Evolutionary conservation across 345 rosid species (phyloP).

Genomic region (Gossypium rotundifolium): DNA sequence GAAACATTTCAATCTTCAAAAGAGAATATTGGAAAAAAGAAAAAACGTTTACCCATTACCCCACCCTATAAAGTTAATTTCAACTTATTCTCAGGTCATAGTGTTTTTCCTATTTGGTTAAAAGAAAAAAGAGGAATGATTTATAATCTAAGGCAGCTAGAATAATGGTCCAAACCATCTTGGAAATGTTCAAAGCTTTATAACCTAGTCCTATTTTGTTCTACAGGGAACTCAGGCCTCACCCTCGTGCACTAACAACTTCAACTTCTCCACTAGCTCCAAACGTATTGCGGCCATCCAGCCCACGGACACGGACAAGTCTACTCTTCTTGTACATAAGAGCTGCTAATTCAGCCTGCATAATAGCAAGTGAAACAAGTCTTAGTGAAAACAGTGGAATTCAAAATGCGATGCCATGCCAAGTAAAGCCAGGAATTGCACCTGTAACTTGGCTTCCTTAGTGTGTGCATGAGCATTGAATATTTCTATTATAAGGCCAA

Average conservation of each 20-base stretch:
- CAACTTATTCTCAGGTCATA: not conserved
- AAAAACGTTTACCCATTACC: not conserved
- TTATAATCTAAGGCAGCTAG: not conserved
- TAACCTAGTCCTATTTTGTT: not conserved
- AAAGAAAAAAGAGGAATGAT: not conserved
- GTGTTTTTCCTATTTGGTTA: not conserved
- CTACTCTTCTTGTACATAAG: slow-evolving; percentile 81
- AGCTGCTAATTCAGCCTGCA: slow-evolving; percentile 88
- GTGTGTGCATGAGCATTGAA: slow-evolving; percentile 95
- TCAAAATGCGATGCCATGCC: not conserved
- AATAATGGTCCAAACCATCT: not conserved
- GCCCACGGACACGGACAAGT: slow-evolving; percentile 82
- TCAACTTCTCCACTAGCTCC: slow-evolving; percentile 86
- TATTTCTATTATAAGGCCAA: slow-evolving; percentile 90
- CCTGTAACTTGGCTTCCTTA: slow-evolving; percentile 93
- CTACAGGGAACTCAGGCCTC: slow-evolving; percentile 15
- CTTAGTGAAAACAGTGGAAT: not conserved
- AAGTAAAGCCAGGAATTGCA: slow-evolving; percentile 17
- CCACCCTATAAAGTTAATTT: not conserved
- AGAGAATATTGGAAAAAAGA: not conserved
- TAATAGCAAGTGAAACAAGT: not conserved
- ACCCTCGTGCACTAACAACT: slow-evolving; percentile 99
- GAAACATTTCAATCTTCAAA: not conserved
- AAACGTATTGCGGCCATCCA: slow-evolving; percentile 64
- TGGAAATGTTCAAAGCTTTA: not conserved